Percentiles rank a stretch among this genome's conserved stretches.
phyloP scores from a whole-genome alignment of 805 yeast species.

The Ogataea degrootiae region DNA sequence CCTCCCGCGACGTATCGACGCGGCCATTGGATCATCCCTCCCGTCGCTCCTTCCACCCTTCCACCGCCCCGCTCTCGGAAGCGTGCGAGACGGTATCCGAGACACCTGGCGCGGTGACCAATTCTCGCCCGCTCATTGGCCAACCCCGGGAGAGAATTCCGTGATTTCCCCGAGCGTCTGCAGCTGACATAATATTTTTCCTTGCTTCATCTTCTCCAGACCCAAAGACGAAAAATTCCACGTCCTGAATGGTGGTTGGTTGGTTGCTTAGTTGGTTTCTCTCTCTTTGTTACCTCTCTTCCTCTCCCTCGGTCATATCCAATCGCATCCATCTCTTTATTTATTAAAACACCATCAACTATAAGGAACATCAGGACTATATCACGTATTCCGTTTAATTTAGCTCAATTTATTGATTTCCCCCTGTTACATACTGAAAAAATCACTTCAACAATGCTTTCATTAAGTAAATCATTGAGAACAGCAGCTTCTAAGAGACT shows the following conservation, averaged over 20 bases:
- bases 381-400: too few relatives aligned
- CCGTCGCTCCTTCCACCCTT: neutral
- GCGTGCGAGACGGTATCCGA: neutral
- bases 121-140: conserved; percentile 5
- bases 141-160: conserved; percentile 1
- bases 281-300: neutral
- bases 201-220: neutral
- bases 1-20: neutral
- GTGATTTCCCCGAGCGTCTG: conserved; percentile 1
- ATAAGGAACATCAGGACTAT: too few relatives aligned
- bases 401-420: neutral
- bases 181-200: neutral
- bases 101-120: neutral
- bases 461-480: conserved; percentile 20
- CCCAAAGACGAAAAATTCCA: neutral
- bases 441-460: conserved; percentile 15
- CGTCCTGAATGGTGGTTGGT: neutral
- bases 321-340: too few relatives aligned
- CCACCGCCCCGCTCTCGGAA: neutral
- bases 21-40: neutral
- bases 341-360: too few relatives aligned
- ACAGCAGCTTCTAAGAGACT: conserved; percentile 20
- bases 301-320: too few relatives aligned
- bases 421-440: neutral
- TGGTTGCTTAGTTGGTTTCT: neutral